Evolutionary conservation across 108 stramenopile genomes (phyloP).

Genomic region (Nitzschia sp.): DNA sequence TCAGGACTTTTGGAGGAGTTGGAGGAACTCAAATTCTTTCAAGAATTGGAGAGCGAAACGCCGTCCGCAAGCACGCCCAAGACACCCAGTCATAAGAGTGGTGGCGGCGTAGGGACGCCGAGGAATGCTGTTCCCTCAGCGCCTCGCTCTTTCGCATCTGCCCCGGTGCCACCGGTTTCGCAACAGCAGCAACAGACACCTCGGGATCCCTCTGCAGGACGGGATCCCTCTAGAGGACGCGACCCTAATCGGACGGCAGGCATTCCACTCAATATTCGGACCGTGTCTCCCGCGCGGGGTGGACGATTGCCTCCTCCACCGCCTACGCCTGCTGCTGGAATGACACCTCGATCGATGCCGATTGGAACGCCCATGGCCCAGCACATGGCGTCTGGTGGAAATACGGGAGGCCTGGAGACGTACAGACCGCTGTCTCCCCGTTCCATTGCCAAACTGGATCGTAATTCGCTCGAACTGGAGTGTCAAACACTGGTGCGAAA

Average conservation of each 20-base stretch:
- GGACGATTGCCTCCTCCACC: slow-evolving; percentile 30
- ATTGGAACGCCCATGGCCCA: neutral
- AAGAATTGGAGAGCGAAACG: slow-evolving; percentile 46
- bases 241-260: slow-evolving; percentile 12
- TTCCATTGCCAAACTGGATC: slow-evolving; percentile 44
- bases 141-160: neutral
- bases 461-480: slow-evolving; percentile 55
- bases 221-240: neutral
- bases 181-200: neutral
- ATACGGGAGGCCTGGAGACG: slow-evolving; percentile 26
- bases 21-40: slow-evolving; percentile 57
- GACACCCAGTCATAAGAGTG: slow-evolving; percentile 7
- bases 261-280: slow-evolving; percentile 32
- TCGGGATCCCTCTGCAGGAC: neutral
- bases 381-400: neutral
- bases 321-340: neutral
- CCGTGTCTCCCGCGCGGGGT: slow-evolving; percentile 30
- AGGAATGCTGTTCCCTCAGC: neutral
- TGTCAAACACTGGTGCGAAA: slow-evolving; percentile 50
- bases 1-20: slow-evolving; percentile 44
- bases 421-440: slow-evolving; percentile 49
- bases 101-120: slow-evolving; percentile 2
- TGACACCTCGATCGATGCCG: neutral
- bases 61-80: slow-evolving; percentile 27
- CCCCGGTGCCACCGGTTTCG: neutral